Evolutionary conservation across 1,284 basidiomycete species (phyloP).

Genomic region (Pholiota adiposa): DNA sequence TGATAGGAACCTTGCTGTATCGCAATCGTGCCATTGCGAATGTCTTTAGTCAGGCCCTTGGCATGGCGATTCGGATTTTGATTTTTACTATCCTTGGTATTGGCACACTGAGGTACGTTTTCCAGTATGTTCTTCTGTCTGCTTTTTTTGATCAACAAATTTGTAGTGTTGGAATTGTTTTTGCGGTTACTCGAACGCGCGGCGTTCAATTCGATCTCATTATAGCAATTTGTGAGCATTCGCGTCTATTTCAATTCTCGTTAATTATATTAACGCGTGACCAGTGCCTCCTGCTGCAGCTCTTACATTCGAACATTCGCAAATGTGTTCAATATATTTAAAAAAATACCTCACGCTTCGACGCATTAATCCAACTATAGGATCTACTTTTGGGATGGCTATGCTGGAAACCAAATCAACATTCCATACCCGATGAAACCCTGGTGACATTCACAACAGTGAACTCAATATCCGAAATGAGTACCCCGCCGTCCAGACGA

Average conservation of each 20-base stretch:
- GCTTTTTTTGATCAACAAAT: background rate
- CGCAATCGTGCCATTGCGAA: slow-evolving; percentile 25
- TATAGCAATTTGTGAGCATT: slow-evolving; percentile 27
- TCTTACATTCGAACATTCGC: slow-evolving; percentile 33
- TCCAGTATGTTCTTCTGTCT: background rate
- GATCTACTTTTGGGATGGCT: slow-evolving; percentile 20
- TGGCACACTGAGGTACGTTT: slow-evolving; percentile 27
- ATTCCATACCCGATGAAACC: slow-evolving; percentile 4
- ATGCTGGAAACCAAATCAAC: slow-evolving; percentile 9
- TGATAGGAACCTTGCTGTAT: slow-evolving; percentile 28
- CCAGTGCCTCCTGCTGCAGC: slow-evolving; percentile 30
- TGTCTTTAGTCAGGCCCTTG: slow-evolving; percentile 26
- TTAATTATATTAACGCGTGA: background rate
- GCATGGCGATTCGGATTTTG: slow-evolving; percentile 31
- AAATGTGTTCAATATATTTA: slow-evolving; percentile 9
- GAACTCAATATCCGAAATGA: slow-evolving; percentile 11
- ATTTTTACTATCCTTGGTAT: slow-evolving; percentile 29
- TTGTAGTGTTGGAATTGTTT: slow-evolving; percentile 28
- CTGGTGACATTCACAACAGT: slow-evolving; percentile 17
- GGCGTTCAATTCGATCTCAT: slow-evolving; percentile 30
- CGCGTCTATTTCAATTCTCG: background rate
- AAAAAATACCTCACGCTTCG: background rate
- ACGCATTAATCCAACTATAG: slow-evolving; percentile 3
- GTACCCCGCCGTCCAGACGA: slow-evolving; percentile 2
- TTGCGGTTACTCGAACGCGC: slow-evolving; percentile 23